Evolutionary conservation across 345 rosid genomes (phyloP).

Genomic region (Eucalyptus coolabah): DNA sequence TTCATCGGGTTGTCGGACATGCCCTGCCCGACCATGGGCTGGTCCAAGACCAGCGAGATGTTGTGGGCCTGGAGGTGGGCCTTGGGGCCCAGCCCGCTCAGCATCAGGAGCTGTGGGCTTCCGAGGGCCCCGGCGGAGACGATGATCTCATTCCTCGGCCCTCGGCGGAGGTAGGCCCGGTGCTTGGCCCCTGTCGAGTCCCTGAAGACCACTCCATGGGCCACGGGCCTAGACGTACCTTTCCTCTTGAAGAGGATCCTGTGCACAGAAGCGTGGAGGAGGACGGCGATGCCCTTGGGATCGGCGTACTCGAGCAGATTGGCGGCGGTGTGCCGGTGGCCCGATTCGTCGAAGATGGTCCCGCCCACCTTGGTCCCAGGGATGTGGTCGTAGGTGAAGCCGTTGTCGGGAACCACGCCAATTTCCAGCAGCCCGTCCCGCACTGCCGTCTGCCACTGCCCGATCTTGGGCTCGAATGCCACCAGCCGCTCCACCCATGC

Average conservation of each 20-base stretch:
- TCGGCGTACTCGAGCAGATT: slow-evolving; percentile 22
- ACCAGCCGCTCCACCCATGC: slow-evolving; percentile 27
- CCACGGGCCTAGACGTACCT: neutral
- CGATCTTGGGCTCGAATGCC: slow-evolving; percentile 8
- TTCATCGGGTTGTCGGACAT: slow-evolving; percentile 45
- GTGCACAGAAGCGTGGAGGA: slow-evolving; percentile 17
- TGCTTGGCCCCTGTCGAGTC: slow-evolving; percentile 6
- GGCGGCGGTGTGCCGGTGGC: slow-evolving; percentile 35
- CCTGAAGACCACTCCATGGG: slow-evolving; percentile 20
- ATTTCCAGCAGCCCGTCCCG: slow-evolving; percentile 17
- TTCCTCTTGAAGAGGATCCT: slow-evolving; percentile 6
- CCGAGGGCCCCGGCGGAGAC: slow-evolving; percentile 30
- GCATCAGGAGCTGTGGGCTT: slow-evolving; percentile 36
- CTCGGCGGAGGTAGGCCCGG: slow-evolving; percentile 2
- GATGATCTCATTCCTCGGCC: slow-evolving; percentile 15
- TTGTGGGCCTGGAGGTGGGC: slow-evolving; percentile 7
- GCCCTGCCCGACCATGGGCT: slow-evolving; percentile 33
- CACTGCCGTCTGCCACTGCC: slow-evolving; percentile 28
- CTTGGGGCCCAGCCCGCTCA: slow-evolving; percentile 29
- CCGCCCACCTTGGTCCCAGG: slow-evolving; percentile 35
- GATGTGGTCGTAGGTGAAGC: slow-evolving; percentile 25
- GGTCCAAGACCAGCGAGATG: slow-evolving; percentile 15
- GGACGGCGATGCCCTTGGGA: slow-evolving; percentile 6
- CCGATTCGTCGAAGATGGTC: slow-evolving; percentile 16
- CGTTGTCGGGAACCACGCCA: slow-evolving; percentile 22